Conservation (phyloP, 108 stramenopile genomes). For the Cyclotella baltica region DNA sequence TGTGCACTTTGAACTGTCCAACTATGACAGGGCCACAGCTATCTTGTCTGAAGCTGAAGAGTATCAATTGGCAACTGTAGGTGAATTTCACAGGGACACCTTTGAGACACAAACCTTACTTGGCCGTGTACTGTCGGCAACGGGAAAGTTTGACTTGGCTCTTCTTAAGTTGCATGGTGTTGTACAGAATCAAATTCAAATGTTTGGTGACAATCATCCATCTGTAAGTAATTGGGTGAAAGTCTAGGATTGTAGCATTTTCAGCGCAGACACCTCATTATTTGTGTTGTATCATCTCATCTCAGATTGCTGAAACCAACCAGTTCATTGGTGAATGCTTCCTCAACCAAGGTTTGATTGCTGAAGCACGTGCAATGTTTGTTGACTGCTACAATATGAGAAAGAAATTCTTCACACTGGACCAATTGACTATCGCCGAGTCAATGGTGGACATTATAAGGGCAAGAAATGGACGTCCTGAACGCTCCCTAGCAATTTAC, state of each 20-base stretch:
- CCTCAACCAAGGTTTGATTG: conserved; percentile 57
- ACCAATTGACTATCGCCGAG: conserved; percentile 52
- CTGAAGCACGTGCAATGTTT: conserved; percentile 55
- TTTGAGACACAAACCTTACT: conserved; percentile 68
- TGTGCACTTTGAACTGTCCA: conserved; percentile 58
- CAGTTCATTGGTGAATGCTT: conserved; percentile 67
- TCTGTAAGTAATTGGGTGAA: conserved; percentile 3
- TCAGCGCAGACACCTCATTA: too few relatives aligned
- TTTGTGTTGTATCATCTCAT: neutral
- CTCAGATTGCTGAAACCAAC: conserved; percentile 63
- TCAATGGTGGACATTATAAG: conserved; percentile 50
- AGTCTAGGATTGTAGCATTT: too few relatives aligned
- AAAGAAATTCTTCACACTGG: conserved; percentile 65
- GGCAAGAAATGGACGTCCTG: conserved; percentile 49
- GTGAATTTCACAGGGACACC: conserved; percentile 64
- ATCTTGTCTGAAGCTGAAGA: conserved; percentile 59
- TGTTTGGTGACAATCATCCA: conserved; percentile 71
- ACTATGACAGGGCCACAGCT: conserved; percentile 63
- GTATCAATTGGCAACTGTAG: conserved; percentile 58
- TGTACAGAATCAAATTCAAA: conserved; percentile 52
- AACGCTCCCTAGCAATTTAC: conserved; percentile 67
- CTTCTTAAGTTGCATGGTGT: conserved; percentile 55
- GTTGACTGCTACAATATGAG: conserved; percentile 75
- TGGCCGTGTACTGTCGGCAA: conserved; percentile 60
- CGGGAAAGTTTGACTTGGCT: conserved; percentile 58